A percentile compares a stretch with the other conserved stretches of the same genome.
phyloP scores from a whole-genome alignment of 1,284 basidiomycete genomes.

The Leccinum olivaceoglutinosum region DNA sequence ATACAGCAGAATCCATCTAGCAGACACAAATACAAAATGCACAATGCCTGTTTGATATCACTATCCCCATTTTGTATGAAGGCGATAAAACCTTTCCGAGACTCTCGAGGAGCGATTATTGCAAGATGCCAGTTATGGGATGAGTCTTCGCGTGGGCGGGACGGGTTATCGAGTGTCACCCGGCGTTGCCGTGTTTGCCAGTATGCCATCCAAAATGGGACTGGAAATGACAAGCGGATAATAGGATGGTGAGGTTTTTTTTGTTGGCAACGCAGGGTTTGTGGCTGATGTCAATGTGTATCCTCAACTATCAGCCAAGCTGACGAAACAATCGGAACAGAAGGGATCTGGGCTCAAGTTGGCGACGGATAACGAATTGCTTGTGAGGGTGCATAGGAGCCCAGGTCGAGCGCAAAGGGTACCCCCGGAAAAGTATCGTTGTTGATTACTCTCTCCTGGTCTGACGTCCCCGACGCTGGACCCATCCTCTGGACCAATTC shows the following conservation, averaged over 20 bases:
- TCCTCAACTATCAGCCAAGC: too few relatives aligned
- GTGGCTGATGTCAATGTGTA: slow-evolving; percentile 2
- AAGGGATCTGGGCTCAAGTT: too few relatives aligned
- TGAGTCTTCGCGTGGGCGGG: too few relatives aligned
- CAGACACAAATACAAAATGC: not conserved
- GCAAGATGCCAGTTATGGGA: slow-evolving; percentile 7
- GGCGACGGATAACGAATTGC: too few relatives aligned
- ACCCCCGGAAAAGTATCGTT: too few relatives aligned
- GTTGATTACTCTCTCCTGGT: not conserved
- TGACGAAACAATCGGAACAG: too few relatives aligned
- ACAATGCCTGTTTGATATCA: not conserved
- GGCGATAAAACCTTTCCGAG: not conserved
- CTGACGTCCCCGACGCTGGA: not conserved
- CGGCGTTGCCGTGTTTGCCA: slow-evolving; percentile 4
- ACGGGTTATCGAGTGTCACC: not conserved
- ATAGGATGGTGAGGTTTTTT: slow-evolving; percentile 8
- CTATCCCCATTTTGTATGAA: too few relatives aligned
- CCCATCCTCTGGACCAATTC: not conserved
- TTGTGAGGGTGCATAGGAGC: too few relatives aligned
- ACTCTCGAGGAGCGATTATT: slow-evolving; percentile 16
- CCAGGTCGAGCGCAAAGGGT: too few relatives aligned
- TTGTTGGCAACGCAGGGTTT: slow-evolving; percentile 10
- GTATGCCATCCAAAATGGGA: slow-evolving; percentile 11
- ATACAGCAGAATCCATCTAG: not conserved
- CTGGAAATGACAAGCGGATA: too few relatives aligned